phyloP scores from a whole-genome alignment of 1,284 basidiomycete genomes.

The Moesziomyces sp. region DNA sequence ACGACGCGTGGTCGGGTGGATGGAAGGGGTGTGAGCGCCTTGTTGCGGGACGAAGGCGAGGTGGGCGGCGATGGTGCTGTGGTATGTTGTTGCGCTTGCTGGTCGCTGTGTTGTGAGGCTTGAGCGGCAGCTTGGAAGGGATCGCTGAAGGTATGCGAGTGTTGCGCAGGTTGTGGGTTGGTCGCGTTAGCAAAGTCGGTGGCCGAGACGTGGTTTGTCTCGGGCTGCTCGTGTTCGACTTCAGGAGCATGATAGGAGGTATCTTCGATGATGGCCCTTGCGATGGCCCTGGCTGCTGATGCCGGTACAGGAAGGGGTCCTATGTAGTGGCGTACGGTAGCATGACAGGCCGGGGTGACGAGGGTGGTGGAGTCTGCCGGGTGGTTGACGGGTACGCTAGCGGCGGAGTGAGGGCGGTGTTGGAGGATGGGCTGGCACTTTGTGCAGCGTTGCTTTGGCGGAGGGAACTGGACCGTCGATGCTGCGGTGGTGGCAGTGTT shows the following conservation, averaged over 20 bases:
- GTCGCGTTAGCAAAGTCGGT: constrained; percentile 6
- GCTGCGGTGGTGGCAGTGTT: not conserved
- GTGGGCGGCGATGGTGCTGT: constrained; percentile 2
- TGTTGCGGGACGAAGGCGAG: constrained; percentile 11
- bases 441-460: constrained; percentile 18
- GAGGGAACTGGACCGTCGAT: constrained; percentile 19
- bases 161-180: not conserved
- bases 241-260: not conserved
- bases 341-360: constrained; percentile 24
- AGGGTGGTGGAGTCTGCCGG: constrained; percentile 10
- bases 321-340: constrained; percentile 37
- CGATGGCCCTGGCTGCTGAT: constrained; percentile 32
- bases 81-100: not conserved
- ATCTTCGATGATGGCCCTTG: constrained; percentile 44
- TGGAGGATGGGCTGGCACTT: constrained; percentile 33
- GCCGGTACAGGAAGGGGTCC: constrained; percentile 45
- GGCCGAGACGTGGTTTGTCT: constrained; percentile 7
- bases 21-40: not conserved
- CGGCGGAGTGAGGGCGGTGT: constrained; percentile 18
- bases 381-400: constrained; percentile 13
- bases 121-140: constrained; percentile 6
- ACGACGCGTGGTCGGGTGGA: constrained; percentile 20
- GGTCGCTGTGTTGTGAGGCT: not conserved
- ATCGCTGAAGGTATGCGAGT: constrained; percentile 13
- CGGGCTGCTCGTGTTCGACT: not conserved